Evolutionary conservation across 768 basidiomycete genomes (phyloP), one percentile per base, ranked within the genome.

Genomic region (Antrodiella citrinella): DNA sequence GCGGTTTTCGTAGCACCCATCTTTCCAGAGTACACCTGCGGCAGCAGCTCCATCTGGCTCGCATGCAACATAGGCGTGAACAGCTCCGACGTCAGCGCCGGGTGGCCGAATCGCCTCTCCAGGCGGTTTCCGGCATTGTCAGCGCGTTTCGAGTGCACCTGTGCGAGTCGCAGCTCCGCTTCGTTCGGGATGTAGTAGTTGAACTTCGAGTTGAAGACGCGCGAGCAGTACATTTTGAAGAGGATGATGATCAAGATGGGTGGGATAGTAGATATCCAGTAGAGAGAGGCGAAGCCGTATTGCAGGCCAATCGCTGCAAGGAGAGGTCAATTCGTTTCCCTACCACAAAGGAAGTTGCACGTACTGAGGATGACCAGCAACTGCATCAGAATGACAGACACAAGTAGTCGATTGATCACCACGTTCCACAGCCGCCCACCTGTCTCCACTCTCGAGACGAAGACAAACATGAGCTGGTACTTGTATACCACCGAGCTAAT

Each of bases 361-460:
- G 55, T 65, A 96, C 92, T 96, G 44, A 97, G 76, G 43, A 84
- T 67, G 84, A 92, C 86, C 44, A 92, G 67, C 39, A 78, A 57
- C 59, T 97, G 93, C 94, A 97, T 97, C 58, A 96, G 67, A 21
- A 94, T 63, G 4, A 86, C 76, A 26, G 80, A 84, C 51, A 81
- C 71, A 12, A 98, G 68, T 20, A 98, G 69, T 48, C 96, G 82
- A 65, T 99, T 99, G 67, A 91, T 74, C 43, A 90, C 76, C n/a
- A 91, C 81, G 61, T 96, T 96, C 92, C 92, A 96, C 57, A 95
- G 70, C 18, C 91, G 86, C 90, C 96, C 96, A 51, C 95, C 96
- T 47, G 85, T 90, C 68, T 99, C 96, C 12, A 92, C 87, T 54
- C 82, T 83, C 4, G 92, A 82, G 44, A 91, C 71, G 62, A 78